Conservation (phyloP, 1,284 basidiomycete species). For the Rhodotorula sp. region DNA sequence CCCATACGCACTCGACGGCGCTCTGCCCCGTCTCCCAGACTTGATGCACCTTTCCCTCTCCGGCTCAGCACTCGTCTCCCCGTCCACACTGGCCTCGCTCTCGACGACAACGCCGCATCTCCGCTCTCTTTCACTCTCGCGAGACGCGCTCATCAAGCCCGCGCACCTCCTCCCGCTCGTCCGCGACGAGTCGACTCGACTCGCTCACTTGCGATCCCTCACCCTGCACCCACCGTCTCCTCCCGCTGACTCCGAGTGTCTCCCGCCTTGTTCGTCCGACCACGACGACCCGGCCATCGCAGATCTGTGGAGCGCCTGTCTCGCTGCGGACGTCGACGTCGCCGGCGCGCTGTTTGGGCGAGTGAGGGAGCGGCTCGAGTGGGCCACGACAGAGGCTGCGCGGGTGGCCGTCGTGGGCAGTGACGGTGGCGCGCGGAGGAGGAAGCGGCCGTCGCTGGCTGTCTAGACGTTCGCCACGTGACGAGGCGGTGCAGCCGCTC, state of each 20-base stretch:
- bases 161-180: neutral
- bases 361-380: conserved; percentile 8
- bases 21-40: neutral
- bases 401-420: neutral
- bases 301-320: conserved; percentile 7
- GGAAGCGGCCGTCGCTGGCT: conserved; percentile 21
- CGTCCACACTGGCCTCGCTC: neutral
- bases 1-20: neutral
- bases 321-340: neutral
- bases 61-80: neutral
- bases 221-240: neutral
- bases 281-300: neutral
- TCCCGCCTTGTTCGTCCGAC: neutral
- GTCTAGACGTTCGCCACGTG: neutral
- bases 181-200: too few relatives aligned
- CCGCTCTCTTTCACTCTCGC: neutral
- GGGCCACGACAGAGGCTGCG: conserved; percentile 16
- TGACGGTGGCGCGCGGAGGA: neutral
- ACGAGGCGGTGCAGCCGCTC: neutral
- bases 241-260: neutral
- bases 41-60: neutral
- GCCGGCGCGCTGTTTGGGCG: conserved; percentile 6
- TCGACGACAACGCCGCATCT: neutral
- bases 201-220: neutral
- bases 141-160: neutral